A percentile compares a stretch with the other conserved stretches of the same genome.
Conservation (phyloP, 148 eudicot species). For the Rhododendron simsii region DNA sequence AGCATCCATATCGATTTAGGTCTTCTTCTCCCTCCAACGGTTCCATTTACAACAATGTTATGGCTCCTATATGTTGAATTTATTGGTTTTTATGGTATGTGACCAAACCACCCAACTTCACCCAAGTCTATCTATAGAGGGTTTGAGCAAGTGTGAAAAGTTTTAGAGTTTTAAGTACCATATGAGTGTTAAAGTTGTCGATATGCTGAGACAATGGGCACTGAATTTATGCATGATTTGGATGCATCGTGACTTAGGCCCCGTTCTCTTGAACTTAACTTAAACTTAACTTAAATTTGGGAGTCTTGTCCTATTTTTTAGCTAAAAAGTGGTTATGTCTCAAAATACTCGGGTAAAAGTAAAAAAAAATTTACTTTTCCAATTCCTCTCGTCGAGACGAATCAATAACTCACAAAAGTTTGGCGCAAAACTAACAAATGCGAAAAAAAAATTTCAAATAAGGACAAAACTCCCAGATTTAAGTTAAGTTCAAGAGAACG, state of each 20-base stretch:
- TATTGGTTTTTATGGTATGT: background rate
- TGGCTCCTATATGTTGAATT: background rate
- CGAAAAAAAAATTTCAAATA: too few species aligned
- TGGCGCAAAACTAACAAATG: too few species aligned
- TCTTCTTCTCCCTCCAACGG: background rate
- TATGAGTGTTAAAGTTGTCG: background rate
- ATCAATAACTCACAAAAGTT: too few species aligned
- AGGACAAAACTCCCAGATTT: too few species aligned
- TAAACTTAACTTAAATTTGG: background rate
- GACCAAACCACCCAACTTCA: background rate
- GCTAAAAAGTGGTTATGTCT: too few species aligned
- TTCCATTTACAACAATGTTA: background rate
- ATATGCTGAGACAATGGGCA: background rate
- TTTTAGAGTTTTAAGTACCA: background rate
- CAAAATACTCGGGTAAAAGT: too few species aligned
- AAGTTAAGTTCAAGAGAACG: too few species aligned
- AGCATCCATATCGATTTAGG: background rate
- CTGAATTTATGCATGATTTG: background rate
- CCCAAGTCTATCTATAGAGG: background rate
- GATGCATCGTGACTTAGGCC: background rate
- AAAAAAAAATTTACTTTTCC: too few species aligned
- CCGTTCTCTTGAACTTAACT: too few species aligned
- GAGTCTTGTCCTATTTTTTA: too few species aligned
- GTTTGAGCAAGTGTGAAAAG: background rate
- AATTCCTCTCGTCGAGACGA: too few species aligned